A percentile compares a stretch with the other conserved stretches of the same genome.
Evolutionary conservation across 2,329 filamentous ascomycete species (phyloP).

Genomic region (Harringtonia aguacate): DNA sequence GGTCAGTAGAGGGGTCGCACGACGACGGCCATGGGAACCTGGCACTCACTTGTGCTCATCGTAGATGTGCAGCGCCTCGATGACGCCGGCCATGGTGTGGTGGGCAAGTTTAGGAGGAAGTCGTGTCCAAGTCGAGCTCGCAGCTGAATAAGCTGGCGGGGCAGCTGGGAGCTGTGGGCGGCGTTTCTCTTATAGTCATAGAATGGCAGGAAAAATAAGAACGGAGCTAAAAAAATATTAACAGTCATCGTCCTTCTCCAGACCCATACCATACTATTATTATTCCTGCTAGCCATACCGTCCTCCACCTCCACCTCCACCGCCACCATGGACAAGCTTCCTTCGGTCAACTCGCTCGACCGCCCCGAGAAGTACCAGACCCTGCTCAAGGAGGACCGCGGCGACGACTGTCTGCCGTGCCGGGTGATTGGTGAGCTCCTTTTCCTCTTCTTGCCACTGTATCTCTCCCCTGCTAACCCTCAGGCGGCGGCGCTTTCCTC

Average conservation of each 20-base stretch:
- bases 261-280: too few species aligned
- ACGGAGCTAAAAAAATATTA: too few species aligned
- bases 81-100: conserved; percentile 62
- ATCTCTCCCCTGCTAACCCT: background rate
- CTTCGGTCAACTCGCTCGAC: conserved; percentile 42
- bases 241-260: too few species aligned
- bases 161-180: too few species aligned
- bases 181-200: too few species aligned
- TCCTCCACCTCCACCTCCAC: too few species aligned
- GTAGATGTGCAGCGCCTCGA: conserved; percentile 94
- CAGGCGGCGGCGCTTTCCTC: conserved; percentile 65
- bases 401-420: conserved; percentile 61
- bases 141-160: too few species aligned
- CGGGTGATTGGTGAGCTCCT: conserved; percentile 53
- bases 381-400: conserved; percentile 43
- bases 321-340: conserved; percentile 34
- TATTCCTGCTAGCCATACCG: too few species aligned
- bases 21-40: background rate
- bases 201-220: too few species aligned
- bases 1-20: background rate
- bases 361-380: conserved; percentile 52
- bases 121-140: background rate
- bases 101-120: background rate
- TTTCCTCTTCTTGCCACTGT: background rate
- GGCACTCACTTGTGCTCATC: conserved; percentile 77